Evolutionary conservation across 2,329 filamentous ascomycete species (phyloP).

Genomic region (Aciculosporium take): DNA sequence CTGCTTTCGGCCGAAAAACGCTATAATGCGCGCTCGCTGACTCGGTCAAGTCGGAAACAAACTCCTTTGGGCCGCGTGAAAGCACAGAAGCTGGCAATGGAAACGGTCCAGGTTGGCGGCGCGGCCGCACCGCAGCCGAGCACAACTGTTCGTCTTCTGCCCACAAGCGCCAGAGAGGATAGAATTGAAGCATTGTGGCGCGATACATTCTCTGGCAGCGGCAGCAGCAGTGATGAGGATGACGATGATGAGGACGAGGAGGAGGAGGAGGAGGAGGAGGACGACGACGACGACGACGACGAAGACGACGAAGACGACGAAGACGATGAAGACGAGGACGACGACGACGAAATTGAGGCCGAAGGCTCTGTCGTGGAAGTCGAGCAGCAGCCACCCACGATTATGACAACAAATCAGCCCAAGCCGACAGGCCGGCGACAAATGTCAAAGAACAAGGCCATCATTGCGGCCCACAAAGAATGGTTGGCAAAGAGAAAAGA

Average conservation of each 20-base stretch:
- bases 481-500: not conserved
- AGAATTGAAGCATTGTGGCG: conserved; percentile 1
- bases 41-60: no score
- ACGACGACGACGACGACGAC: not conserved
- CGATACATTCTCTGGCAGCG: no score
- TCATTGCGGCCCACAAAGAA: not conserved
- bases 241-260: not conserved
- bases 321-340: not conserved
- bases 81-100: not conserved
- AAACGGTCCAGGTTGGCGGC: not conserved
- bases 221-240: conserved; percentile 1
- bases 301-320: not conserved
- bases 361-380: not conserved
- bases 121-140: not conserved
- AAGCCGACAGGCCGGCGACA: not conserved
- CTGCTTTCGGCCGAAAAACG: no score
- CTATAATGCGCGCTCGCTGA: no score
- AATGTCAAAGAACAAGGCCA: not conserved
- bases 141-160: not conserved
- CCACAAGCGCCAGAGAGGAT: not conserved
- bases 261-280: not conserved
- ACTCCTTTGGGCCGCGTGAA: not conserved
- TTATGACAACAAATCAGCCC: not conserved
- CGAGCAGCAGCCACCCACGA: not conserved
- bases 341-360: not conserved